Conservation (phyloP, 2,329 filamentous ascomycete genomes). For the Colletotrichum camelliae region DNA sequence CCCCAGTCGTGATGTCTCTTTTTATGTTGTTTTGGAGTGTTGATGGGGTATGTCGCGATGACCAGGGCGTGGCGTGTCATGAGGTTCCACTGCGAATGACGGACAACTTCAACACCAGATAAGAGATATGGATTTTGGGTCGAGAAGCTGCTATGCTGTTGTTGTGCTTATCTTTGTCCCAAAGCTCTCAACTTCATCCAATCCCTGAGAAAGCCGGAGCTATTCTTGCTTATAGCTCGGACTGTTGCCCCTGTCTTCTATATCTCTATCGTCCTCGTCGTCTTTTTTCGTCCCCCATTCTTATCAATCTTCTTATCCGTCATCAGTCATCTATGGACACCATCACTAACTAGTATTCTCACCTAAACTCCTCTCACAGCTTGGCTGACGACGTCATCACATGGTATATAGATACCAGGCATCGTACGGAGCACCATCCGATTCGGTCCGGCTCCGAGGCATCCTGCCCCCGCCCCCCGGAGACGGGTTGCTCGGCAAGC, state of each 20-base stretch:
- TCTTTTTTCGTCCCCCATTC: no score
- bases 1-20: background rate
- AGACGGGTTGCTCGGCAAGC: background rate
- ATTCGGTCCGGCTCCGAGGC: background rate
- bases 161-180: rapidly evolving
- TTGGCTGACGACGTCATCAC: background rate
- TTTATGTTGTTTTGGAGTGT: background rate
- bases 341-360: no score
- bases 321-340: no score
- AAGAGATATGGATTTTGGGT: background rate
- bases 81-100: background rate
- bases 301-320: no score
- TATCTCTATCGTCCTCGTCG: no score
- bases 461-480: background rate
- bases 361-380: background rate
- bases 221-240: no score
- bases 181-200: background rate
- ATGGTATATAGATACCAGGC: background rate
- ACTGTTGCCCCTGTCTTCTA: no score
- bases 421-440: background rate
- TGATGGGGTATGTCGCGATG: background rate
- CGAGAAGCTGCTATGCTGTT: background rate
- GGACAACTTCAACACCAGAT: background rate
- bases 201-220: no score
- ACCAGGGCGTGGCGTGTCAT: background rate